Conservation (phyloP, 192 early-diverging fungal genomes). For the Cetraspora pellucida region DNA sequence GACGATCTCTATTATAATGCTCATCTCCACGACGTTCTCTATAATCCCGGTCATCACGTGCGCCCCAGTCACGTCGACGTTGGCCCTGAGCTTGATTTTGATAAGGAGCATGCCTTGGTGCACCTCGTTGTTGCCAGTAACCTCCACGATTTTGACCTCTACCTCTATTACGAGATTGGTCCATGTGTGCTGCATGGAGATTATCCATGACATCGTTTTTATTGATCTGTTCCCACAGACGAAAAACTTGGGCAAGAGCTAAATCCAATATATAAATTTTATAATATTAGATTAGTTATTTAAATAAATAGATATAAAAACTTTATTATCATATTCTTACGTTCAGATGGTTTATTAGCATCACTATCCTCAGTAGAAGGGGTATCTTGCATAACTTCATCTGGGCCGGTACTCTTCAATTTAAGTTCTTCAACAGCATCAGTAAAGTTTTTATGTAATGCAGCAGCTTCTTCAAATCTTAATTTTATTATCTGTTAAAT, state of each 20-base stretch:
- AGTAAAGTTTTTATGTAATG: slow-evolving; percentile 43
- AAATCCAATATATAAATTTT: neutral
- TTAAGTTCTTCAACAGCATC: slow-evolving; percentile 44
- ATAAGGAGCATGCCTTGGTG: slow-evolving; percentile 36
- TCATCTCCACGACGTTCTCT: slow-evolving; percentile 46
- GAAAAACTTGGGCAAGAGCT: slow-evolving; percentile 33
- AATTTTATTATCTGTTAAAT: slow-evolving; percentile 42
- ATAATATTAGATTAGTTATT: neutral
- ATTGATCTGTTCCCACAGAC: slow-evolving; percentile 39
- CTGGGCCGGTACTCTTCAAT: neutral
- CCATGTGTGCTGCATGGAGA: neutral
- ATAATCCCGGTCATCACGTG: slow-evolving; percentile 43
- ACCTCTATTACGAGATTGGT: slow-evolving; percentile 24
- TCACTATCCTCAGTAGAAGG: neutral
- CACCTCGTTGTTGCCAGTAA: slow-evolving; percentile 36
- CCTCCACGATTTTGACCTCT: slow-evolving; percentile 39
- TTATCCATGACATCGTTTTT: slow-evolving; percentile 14
- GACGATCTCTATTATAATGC: slow-evolving; percentile 45
- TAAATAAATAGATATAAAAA: neutral
- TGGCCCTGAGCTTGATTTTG: slow-evolving; percentile 17
- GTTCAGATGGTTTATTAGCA: neutral
- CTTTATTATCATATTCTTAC: neutral
- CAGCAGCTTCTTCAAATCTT: slow-evolving; percentile 42
- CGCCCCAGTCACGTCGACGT: slow-evolving; percentile 20
- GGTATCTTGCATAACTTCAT: neutral